These are phyloP conservation scores for Diutina mesorugosa DNA, from an alignment of 1,139 yeast genomes.

Conservation along the genomic window DNA sequence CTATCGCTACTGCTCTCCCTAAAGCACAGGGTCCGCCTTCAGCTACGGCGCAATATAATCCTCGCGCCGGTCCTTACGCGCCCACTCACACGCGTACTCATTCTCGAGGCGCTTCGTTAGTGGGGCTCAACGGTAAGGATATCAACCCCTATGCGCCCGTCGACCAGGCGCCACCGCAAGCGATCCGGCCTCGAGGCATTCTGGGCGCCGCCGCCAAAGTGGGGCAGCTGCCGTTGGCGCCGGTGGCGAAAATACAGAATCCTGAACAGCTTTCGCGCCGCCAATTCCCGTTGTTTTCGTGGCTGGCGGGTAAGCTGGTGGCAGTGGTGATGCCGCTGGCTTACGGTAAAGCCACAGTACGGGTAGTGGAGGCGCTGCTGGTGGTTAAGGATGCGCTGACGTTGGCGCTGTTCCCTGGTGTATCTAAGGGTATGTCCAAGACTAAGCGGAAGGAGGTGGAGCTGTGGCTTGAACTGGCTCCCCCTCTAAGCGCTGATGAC, in stretches of 20 bases:
- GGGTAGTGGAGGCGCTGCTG: conserved; percentile 6
- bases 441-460: conserved; percentile 51
- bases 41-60: conserved; percentile 1
- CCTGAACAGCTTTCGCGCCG: conserved; percentile 29
- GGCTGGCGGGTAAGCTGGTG: conserved; percentile 37
- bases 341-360: conserved; percentile 6
- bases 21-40: not conserved
- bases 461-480: conserved; percentile 34
- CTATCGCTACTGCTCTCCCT: not conserved
- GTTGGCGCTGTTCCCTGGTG: conserved; percentile 40
- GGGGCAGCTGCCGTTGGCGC: not conserved
- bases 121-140: conserved; percentile 30
- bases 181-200: not conserved
- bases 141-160: conserved; percentile 33
- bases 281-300: conserved; percentile 71
- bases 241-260: conserved; percentile 5
- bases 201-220: not conserved
- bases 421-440: conserved; percentile 31
- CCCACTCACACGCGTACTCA: conserved; percentile 26
- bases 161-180: not conserved
- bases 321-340: conserved; percentile 17
- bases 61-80: conserved; percentile 29
- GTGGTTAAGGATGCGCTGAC: conserved; percentile 9
- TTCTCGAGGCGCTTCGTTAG: conserved; percentile 30
- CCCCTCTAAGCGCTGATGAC: conserved; percentile 11